These are phyloP conservation scores for Carpinus fangiana DNA, from an alignment of 306 rosid genomes.

Conservation along the genomic window DNA sequence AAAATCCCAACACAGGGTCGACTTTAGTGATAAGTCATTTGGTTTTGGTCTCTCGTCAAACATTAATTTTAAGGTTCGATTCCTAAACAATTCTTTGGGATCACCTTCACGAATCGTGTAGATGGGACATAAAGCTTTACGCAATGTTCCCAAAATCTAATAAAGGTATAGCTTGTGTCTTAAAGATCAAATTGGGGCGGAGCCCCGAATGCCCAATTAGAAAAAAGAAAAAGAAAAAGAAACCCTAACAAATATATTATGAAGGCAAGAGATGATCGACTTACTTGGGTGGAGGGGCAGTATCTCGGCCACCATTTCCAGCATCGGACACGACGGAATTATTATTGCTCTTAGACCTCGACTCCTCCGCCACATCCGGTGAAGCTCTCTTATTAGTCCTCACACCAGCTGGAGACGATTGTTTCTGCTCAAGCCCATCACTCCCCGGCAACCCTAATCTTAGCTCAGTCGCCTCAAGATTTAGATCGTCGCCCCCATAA, in stretches of 20 bases:
- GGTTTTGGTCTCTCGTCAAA: too few relatives aligned
- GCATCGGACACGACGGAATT: conserved; percentile 16
- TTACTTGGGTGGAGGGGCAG: conserved; percentile 60
- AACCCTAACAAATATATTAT: too few relatives aligned
- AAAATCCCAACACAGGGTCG: too few relatives aligned
- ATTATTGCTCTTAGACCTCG: conserved; percentile 19
- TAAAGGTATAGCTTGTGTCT: too few relatives aligned
- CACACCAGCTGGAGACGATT: conserved; percentile 20
- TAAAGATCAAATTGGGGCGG: too few relatives aligned
- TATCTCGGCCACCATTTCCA: conserved; percentile 12
- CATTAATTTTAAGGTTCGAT: too few relatives aligned
- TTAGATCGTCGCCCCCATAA: conserved; percentile 35
- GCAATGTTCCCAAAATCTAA: too few relatives aligned
- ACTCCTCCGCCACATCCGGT: conserved; percentile 34
- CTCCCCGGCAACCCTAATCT: conserved; percentile 69
- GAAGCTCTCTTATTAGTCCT: conserved; percentile 59
- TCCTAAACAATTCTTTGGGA: too few relatives aligned
- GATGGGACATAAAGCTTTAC: too few relatives aligned
- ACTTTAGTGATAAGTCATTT: background rate
- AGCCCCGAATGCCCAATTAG: too few relatives aligned
- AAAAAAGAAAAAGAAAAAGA: too few relatives aligned
- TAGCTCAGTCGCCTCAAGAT: conserved; percentile 60
- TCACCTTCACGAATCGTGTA: too few relatives aligned
- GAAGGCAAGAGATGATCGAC: background rate
- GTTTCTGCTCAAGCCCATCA: conserved; percentile 30